phyloP scores from a whole-genome alignment of 2,329 filamentous ascomycete genomes.

The Cladosporium sp. region DNA sequence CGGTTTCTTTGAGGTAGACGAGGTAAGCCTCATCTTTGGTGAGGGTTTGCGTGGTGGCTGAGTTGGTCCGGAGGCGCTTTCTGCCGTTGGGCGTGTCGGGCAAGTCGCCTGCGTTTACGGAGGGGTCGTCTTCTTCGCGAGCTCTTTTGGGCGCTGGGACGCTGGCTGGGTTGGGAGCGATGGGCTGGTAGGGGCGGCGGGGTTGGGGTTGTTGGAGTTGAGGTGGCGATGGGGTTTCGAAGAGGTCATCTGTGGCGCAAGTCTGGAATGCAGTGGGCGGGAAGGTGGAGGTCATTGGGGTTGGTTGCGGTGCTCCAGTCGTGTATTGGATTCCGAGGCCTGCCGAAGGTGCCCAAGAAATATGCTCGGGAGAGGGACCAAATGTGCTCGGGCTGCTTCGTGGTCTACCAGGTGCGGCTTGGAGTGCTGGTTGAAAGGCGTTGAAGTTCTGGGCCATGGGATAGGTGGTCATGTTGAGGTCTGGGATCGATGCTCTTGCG shows the following conservation, averaged over 20 bases:
- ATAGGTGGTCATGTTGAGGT: slow-evolving; percentile 19
- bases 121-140: slow-evolving; percentile 28
- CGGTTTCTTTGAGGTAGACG: slow-evolving; percentile 48
- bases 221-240: slow-evolving; percentile 26
- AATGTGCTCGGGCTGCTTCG: slow-evolving; percentile 42
- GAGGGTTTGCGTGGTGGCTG: slow-evolving; percentile 36
- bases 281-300: slow-evolving; percentile 30
- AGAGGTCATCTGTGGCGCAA: slow-evolving; percentile 22
- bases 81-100: slow-evolving; percentile 12
- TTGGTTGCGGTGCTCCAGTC: slow-evolving; percentile 24
- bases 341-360: slow-evolving; percentile 35
- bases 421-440: slow-evolving; percentile 15
- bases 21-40: slow-evolving; percentile 49
- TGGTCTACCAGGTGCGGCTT: slow-evolving; percentile 31
- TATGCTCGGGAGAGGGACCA: slow-evolving; percentile 34
- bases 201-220: slow-evolving; percentile 34
- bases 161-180: slow-evolving; percentile 40
- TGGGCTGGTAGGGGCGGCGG: slow-evolving; percentile 38
- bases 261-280: slow-evolving; percentile 30
- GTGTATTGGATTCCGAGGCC: slow-evolving; percentile 39
- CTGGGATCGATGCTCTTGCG: slow-evolving; percentile 23
- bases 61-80: slow-evolving; percentile 41
- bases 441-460: not conserved
- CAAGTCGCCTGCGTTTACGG: slow-evolving; percentile 30
- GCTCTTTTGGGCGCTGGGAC: slow-evolving; percentile 33